Conservation (phyloP, 371 early-diverging fungal genomes). For the Rhizopus arrhizus region DNA sequence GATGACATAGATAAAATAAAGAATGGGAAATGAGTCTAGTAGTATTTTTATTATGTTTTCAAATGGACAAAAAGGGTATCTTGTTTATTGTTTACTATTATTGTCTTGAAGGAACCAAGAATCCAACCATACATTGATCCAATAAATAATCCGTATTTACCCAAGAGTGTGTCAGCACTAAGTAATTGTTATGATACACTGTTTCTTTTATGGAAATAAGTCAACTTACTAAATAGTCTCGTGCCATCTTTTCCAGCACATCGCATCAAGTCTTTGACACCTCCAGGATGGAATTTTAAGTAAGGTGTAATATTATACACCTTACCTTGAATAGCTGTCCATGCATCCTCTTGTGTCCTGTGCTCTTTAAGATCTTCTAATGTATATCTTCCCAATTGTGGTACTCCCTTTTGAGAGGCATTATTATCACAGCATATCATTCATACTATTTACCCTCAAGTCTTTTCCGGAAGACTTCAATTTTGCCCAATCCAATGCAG, state of each 20-base stretch:
- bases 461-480: constrained; percentile 76
- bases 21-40: no score
- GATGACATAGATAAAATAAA: no score
- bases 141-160: constrained; percentile 87
- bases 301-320: constrained; percentile 96
- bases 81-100: constrained; percentile 1
- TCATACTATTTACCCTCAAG: constrained; percentile 58
- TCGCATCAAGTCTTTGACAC: constrained; percentile 84
- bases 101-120: constrained; percentile 55
- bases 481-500: constrained; percentile 93
- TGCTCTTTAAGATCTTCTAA: constrained; percentile 81
- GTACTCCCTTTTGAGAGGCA: constrained; percentile 51
- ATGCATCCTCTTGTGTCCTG: constrained; percentile 79
- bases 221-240: constrained; percentile 77
- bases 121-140: constrained; percentile 85
- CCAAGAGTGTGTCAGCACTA: constrained; percentile 90
- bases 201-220: not conserved
- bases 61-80: not conserved
- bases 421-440: not conserved
- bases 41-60: no score
- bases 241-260: constrained; percentile 96
- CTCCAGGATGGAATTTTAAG: constrained; percentile 95
- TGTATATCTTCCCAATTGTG: constrained; percentile 63
- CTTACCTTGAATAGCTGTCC: constrained; percentile 92
- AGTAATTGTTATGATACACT: not conserved